Conservation (phyloP, 306 rosid species). For the Astragalus membranaceus region DNA sequence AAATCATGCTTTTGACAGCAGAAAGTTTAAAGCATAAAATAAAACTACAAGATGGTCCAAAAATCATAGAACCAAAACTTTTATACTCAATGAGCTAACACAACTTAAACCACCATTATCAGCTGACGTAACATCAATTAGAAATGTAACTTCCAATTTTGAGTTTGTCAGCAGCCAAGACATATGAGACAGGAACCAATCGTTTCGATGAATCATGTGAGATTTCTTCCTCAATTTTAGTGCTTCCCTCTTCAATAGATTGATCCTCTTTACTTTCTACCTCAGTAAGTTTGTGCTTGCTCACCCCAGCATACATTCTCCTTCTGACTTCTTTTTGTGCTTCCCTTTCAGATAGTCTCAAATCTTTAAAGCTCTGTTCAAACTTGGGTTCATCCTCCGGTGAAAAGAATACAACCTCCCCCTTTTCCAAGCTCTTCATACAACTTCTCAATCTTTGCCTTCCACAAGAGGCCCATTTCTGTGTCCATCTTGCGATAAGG, state of each 20-base stretch:
- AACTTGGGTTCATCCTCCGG: slow-evolving; percentile 68
- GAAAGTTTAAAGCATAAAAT: slow-evolving; percentile 16
- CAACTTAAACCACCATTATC: slow-evolving; percentile 8
- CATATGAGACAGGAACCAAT: slow-evolving; percentile 37
- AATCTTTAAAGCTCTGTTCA: slow-evolving; percentile 56
- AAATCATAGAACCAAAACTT: background rate
- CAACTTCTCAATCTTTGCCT: slow-evolving; percentile 75
- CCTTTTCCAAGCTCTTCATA: slow-evolving; percentile 64
- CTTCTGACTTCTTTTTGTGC: slow-evolving; percentile 55
- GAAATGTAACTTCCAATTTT: slow-evolving; percentile 30
- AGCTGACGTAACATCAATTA: slow-evolving; percentile 5
- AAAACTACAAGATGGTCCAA: background rate
- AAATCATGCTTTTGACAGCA: slow-evolving; percentile 2
- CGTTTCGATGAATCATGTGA: slow-evolving; percentile 30
- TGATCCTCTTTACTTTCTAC: slow-evolving; percentile 20
- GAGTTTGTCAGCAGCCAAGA: slow-evolving; percentile 31
- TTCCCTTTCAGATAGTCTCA: slow-evolving; percentile 55
- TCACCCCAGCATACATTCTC: slow-evolving; percentile 36
- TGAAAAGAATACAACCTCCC: slow-evolving; percentile 61
- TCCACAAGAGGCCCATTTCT: slow-evolving; percentile 84
- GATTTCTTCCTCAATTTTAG: slow-evolving; percentile 5
- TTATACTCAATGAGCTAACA: background rate
- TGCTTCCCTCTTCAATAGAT: slow-evolving; percentile 13
- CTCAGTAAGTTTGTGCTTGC: slow-evolving; percentile 38
- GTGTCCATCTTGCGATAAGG: slow-evolving; percentile 94